Base-by-base conservation (phyloP, 345 rosid genomes). In the Linum usitatissimum region DNA sequence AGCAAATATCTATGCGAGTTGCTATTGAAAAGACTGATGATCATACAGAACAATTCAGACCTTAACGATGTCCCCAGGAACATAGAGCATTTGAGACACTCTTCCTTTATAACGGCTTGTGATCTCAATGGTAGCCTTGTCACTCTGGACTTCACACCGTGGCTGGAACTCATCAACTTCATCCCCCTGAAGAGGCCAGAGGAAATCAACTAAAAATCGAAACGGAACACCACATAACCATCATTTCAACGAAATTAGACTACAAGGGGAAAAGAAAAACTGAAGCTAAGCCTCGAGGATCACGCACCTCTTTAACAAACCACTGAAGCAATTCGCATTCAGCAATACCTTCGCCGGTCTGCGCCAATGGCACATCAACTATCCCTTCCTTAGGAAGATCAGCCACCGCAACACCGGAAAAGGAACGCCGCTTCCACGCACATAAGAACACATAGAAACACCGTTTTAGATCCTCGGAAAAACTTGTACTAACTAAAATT, bases 291-390 rank as follows among this genome's bases (percentile, higher is more conserved):
- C 21, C 10, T 9, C 21, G 18, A 61, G 55, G 17, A 15, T 51
- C 64, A 68, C 78, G 72, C 68, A 85, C 98, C 96, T 92, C 91
- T 68, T 83, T 70, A 49, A 92, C 91, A 72, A 82, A 89, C 98
- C 98, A 92, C 66, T 83, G 83, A 55, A 92, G 84, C 57, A 92
- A 87, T 70, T 92, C 98, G 64, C 96, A 92, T 70, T 92, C 96
- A 18, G 98, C 96, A 71, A 92, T 92, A 56, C 98, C 96, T 79
- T 92, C 98, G 48, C 98, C 98, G 30, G 98, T 92, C 77, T 92
- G 98, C 18, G 98, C 98, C 15, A 87, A 73, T 38, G 95, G 96
- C 45, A 91, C 95, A 65, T 88, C 95, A 48, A 88, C 75, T 0
- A 76, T 42, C 51, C 83, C 86, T 42, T 73, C 20, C 63, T 17